These are phyloP conservation scores for Clitoria ternatea DNA, from an alignment of 306 rosid species.

Conservation along the genomic window DNA sequence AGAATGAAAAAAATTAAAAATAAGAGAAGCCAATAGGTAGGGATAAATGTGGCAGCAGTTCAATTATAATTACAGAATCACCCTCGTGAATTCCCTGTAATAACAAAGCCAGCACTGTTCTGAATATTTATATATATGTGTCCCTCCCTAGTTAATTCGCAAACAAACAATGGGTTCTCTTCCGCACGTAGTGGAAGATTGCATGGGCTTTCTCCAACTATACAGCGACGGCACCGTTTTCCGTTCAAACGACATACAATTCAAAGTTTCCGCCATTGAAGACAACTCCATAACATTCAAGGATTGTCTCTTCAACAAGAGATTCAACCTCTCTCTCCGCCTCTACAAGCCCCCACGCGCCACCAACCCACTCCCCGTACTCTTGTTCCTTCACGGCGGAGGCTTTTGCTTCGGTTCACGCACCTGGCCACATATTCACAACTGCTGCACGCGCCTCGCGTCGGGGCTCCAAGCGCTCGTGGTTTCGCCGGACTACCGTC, in stretches of 20 bases:
- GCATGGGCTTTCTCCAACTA: constrained; percentile 87
- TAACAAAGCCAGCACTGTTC: neutral
- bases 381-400: constrained; percentile 75
- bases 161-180: constrained; percentile 61
- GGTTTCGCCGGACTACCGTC: constrained; percentile 65
- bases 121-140: neutral
- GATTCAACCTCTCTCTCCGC: constrained; percentile 58
- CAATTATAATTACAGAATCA: constrained; percentile 28
- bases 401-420: constrained; percentile 91
- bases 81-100: constrained; percentile 21
- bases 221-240: constrained; percentile 71
- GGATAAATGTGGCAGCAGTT: constrained; percentile 28
- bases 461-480: constrained; percentile 45
- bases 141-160: neutral
- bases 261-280: constrained; percentile 36
- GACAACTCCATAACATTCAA: constrained; percentile 50
- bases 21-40: neutral
- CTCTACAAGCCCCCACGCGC: constrained; percentile 48
- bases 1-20: neutral
- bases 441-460: constrained; percentile 67
- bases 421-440: constrained; percentile 76
- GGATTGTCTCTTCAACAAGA: constrained; percentile 46
- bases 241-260: constrained; percentile 50
- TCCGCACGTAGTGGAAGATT: constrained; percentile 71
- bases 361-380: constrained; percentile 35